Evolutionary conservation across 139 green algal genomes (phyloP), one percentile per base, ranked within the genome.

Genomic region (Micractinium conductrix): DNA sequence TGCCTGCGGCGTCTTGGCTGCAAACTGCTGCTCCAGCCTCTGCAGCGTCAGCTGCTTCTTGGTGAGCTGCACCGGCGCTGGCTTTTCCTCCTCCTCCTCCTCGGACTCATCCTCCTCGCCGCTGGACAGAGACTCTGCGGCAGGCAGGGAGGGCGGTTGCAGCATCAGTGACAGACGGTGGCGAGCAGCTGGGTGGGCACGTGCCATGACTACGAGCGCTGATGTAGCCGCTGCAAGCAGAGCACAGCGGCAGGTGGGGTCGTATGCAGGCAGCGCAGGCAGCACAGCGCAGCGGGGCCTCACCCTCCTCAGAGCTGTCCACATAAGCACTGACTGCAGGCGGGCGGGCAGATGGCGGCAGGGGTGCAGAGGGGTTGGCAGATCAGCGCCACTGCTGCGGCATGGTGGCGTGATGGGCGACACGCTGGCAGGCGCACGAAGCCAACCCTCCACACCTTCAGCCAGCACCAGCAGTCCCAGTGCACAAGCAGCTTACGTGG

Each of bases 71-170:
- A 62, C 53, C 24, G 53, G 53, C 53, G 5, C 8, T 62, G 53
- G 53, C 53, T 81, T 53, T 1, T 26, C 53, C 28, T 43, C 45
- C 38, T 53, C 44, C 33, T 53, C 73, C 33, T 68, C 74, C n/a
- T 69, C 74, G 53, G 71, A 50, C 74, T 81, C 53, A 35, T 81
- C 76, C 76, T 82, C 76, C 76, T 82, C 76, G 26, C 76, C 76
- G 38, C 76, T 82, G 3, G 76, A 82, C 26, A 73, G 38, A 12
- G n/a, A 38, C 38, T 73, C 76, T 73, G 58, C 58, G 72, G 8
- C n/a, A 67, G 37, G 35, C 48, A 48, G 17, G 50, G 0, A n/a
- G n/a, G n/a, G n/a, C n/a, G n/a, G n/a, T n/a, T n/a, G n/a, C n/a
- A n/a, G n/a, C n/a, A n/a, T n/a, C n/a, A n/a, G n/a, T n/a, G n/a